Evolutionary conservation across 495 filamentous ascomycete genomes (phyloP), one percentile per base, ranked within the genome.

Genomic region (Cladorrhinum samala): DNA sequence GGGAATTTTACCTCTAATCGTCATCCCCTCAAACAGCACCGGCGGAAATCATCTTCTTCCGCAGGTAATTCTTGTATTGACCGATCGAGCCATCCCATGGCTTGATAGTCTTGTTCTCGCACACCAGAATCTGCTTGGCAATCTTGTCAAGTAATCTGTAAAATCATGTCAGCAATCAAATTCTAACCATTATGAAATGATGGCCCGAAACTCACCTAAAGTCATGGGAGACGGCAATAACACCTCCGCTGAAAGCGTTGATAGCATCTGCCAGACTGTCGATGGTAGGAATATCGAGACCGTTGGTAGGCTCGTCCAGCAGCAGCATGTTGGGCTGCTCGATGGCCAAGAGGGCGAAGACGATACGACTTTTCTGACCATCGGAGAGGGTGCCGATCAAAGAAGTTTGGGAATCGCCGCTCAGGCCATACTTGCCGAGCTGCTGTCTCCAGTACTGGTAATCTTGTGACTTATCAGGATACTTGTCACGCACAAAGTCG

Each of bases 391-490:
- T 99, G 49, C 93, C 93, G 82, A 99, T 99, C 60, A 96, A 78
- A 50, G 93, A 91, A 16, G 94, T 99, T 78, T 99, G 93, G 49
- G 89, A 73, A 55, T 96, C 89, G 66, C 93, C 93, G 24, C 80
- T 85, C 45, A 99, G 78, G 67, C 93, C 93, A 65, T 97, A 99
- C 57, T 83, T 80, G 58, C 93, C 93, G 21, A 99, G 87, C 77
- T 93, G 90, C 74, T 97, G 94, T 63, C 93, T 80, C 93, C 93
- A 99, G 78, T 95, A 99, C 75, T 99, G 93, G 81, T 95, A 96
- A 67, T 99, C 93, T 68, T 99, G 93, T 52, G 80, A 86, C 72
- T 91, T 88, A 59, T 85, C 77, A 54, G 75, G 70, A 75, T 95
- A 96, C 75, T 93, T 95, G 77, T 97, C 93, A 53, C 93, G 84